Evolutionary conservation across 306 rosid species (phyloP).

Genomic region (Vachellia pachyceras): DNA sequence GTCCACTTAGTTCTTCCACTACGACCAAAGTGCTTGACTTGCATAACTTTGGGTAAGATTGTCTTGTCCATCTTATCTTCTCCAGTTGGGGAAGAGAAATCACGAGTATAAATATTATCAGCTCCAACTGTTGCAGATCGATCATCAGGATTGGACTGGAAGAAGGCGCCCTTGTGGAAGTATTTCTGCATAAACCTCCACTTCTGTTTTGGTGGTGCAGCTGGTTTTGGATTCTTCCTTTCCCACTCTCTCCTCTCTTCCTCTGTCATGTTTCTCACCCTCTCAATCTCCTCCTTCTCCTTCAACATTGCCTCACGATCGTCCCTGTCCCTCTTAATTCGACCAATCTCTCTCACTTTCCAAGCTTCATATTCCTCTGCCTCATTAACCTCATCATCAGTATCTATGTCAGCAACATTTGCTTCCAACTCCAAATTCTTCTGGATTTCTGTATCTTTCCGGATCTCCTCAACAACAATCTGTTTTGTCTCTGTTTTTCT

Average conservation of each 20-base stretch:
- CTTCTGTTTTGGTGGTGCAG: slow-evolving; percentile 65
- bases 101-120: slow-evolving; percentile 69
- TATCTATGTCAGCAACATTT: slow-evolving; percentile 87
- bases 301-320: slow-evolving; percentile 79
- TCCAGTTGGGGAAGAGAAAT: slow-evolving; percentile 95
- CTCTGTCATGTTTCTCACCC: slow-evolving; percentile 93
- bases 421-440: slow-evolving; percentile 88
- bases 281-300: slow-evolving; percentile 92
- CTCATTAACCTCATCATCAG: slow-evolving; percentile 94
- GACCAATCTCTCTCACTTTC: slow-evolving; percentile 90
- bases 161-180: slow-evolving; percentile 96
- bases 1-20: slow-evolving; percentile 99
- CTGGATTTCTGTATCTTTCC: slow-evolving; percentile 87
- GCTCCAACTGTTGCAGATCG: slow-evolving; percentile 57
- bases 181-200: slow-evolving; percentile 99
- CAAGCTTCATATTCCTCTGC: slow-evolving; percentile 97
- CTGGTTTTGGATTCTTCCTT: slow-evolving; percentile 85
- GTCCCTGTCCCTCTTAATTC: slow-evolving; percentile 96
- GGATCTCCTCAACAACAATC: slow-evolving; percentile 91
- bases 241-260: slow-evolving; percentile 99
- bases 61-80: slow-evolving; percentile 99
- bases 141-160: slow-evolving; percentile 71
- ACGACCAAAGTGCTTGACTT: slow-evolving; percentile 98
- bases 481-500: slow-evolving; percentile 86
- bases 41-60: slow-evolving; percentile 94